phyloP scores from a whole-genome alignment of 2,329 filamentous ascomycete species.

The Colletotrichum trifolii region DNA sequence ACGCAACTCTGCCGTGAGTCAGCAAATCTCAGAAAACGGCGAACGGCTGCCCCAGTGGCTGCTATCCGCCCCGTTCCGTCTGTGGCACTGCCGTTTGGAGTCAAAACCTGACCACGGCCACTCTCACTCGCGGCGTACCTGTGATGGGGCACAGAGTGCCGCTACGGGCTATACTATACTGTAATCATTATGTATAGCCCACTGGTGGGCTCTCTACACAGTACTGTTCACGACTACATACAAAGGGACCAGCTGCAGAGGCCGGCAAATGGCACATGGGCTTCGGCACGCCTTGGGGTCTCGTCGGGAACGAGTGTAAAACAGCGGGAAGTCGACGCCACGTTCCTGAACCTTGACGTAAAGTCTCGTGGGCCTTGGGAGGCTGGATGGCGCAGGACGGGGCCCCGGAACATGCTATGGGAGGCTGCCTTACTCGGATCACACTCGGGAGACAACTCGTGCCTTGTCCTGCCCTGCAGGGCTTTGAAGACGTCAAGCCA shows the following conservation, averaged over 20 bases:
- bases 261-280: slow-evolving; percentile 8
- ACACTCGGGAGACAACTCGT: too few relatives aligned
- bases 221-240: too few relatives aligned
- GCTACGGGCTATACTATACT: too few relatives aligned
- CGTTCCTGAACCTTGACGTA: slow-evolving; percentile 33
- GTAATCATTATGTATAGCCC: too few relatives aligned
- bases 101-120: slow-evolving; percentile 1
- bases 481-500: too few relatives aligned
- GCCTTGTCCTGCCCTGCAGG: too few relatives aligned
- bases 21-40: slow-evolving; percentile 13
- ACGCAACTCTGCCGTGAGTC: neutral
- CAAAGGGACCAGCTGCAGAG: neutral
- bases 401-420: too few relatives aligned
- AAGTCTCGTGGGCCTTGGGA: slow-evolving; percentile 8
- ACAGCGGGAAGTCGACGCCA: slow-evolving; percentile 23
- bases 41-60: neutral
- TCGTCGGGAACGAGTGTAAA: neutral
- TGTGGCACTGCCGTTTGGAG: slow-evolving; percentile 2
- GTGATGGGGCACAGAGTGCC: too few relatives aligned
- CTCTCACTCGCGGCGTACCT: too few relatives aligned
- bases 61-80: neutral
- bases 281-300: neutral
- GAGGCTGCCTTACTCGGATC: too few relatives aligned
- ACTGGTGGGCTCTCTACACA: too few relatives aligned
- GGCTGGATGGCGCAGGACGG: neutral